These are phyloP conservation scores for Aspergillus spinulosporus DNA, from an alignment of 2,329 filamentous ascomycete species.

Conservation along the genomic window DNA sequence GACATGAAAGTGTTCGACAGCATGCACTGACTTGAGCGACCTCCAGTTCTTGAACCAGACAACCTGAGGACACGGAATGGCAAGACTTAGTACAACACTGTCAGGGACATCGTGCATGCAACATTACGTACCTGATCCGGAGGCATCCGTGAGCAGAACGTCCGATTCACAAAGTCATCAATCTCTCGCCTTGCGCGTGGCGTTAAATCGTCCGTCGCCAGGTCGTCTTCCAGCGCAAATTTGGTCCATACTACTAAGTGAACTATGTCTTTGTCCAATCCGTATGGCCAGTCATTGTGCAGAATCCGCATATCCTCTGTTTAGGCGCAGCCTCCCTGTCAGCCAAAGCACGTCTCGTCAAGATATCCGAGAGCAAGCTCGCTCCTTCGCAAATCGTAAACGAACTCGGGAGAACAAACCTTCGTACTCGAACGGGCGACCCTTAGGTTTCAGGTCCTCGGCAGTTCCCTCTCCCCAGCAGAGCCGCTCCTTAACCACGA, in stretches of 20 bases:
- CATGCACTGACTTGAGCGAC: slow-evolving; percentile 77
- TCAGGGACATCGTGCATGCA: background rate
- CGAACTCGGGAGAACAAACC: slow-evolving; percentile 28
- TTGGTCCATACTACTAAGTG: slow-evolving; percentile 95
- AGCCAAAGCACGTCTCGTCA: background rate
- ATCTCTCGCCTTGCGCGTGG: slow-evolving; percentile 63
- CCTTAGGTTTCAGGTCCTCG: slow-evolving; percentile 35
- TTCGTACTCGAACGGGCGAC: slow-evolving; percentile 35
- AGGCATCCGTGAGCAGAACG: slow-evolving; percentile 57
- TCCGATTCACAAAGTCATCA: slow-evolving; percentile 66
- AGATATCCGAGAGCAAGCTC: background rate
- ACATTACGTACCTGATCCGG: slow-evolving; percentile 43
- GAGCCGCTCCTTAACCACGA: slow-evolving; percentile 69
- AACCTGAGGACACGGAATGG: slow-evolving; percentile 48
- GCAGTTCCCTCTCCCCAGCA: slow-evolving; percentile 59
- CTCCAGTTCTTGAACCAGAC: slow-evolving; percentile 95
- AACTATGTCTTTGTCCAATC: slow-evolving; percentile 72
- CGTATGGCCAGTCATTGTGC: slow-evolving; percentile 94
- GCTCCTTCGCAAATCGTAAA: background rate
- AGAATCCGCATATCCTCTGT: slow-evolving; percentile 69
- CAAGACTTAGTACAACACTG: background rate
- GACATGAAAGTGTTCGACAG: slow-evolving; percentile 92
- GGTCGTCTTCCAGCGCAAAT: slow-evolving; percentile 72
- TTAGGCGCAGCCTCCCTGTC: background rate
- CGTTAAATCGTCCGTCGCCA: slow-evolving; percentile 66